Evolutionary conservation across 805 yeast species (phyloP), one percentile per base, ranked within the genome.

Genomic region (Lachancea kluyveri): DNA sequence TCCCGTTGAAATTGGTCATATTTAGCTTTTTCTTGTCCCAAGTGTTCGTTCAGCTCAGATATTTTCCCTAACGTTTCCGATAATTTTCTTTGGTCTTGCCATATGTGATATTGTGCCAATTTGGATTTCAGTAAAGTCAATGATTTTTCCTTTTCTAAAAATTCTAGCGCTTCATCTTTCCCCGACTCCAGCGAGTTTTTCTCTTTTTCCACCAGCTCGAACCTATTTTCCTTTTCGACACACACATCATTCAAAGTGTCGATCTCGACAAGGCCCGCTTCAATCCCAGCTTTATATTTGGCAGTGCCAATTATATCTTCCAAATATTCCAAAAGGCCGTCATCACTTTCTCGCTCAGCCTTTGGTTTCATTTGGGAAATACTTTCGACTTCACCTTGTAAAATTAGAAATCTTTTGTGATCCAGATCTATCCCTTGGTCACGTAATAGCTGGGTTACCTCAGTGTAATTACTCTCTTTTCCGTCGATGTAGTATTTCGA

Each of bases 301-400:
- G 96, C 68, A 0, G 99, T 94, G 4, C 98, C 99, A 34, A 94
- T 92, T 29, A 92, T 90, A 62, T 94, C 98, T 52, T 92, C 99
- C 39, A 92, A 61, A 53, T 92, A 92, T 51, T 94, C 99, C 23
- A 92, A 60, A 17, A 92, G 64, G 0, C 99, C 99, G 53, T 92
- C 97, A 47, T 90, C 97, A 42, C 76, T 76, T 32, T 85, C 95
- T 30, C 68, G 74, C 49, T 92, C 96, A 0, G 96, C 97, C 51
- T 90, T 92, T 8, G 99, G 83, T 53, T 90, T 90, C 99, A 92
- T 94, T 55, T 92, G 96, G 0, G 98, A 96, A 50, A 92, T 92
- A 43, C 88, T 80, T 62, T 92, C 99, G 25, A 92, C 98, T 55
- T 92, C 99, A 54, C 99, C 99, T 60, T 92, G 99, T 26, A 92